Evolutionary conservation across 805 yeast genomes (phyloP).

Genomic region (Debaryomyces hansenii): DNA sequence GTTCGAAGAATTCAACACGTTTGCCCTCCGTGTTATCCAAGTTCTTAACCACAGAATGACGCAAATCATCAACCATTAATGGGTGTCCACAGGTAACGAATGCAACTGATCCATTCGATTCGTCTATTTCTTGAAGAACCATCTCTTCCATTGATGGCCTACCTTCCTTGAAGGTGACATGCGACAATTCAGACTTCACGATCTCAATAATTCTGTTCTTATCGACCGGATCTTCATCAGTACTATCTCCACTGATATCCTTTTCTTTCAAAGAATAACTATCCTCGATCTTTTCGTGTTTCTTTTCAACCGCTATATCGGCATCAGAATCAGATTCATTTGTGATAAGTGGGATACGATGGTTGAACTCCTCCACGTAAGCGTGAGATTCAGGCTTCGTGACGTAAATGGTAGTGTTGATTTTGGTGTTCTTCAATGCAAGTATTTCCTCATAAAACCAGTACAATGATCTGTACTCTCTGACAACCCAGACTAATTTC

Average conservation of each 20-base stretch:
- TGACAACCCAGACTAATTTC: slow-evolving; percentile 63
- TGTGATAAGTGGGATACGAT: slow-evolving; percentile 1
- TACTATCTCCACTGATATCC: slow-evolving; percentile 6
- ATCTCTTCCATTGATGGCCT: slow-evolving; percentile 49
- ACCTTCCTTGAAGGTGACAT: slow-evolving; percentile 41
- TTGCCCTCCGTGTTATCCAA: slow-evolving; percentile 34
- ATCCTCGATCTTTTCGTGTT: not conserved
- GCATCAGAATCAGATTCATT: not conserved
- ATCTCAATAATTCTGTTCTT: slow-evolving; percentile 5
- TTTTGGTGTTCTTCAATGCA: slow-evolving; percentile 19
- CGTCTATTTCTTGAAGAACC: slow-evolving; percentile 35
- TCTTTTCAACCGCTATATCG: not conserved
- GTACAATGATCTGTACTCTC: slow-evolving; percentile 47
- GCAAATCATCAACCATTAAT: slow-evolving; percentile 53
- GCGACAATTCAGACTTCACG: slow-evolving; percentile 22
- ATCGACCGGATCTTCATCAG: slow-evolving; percentile 3
- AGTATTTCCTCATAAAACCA: slow-evolving; percentile 48
- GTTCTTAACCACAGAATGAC: slow-evolving; percentile 47
- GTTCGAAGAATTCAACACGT: slow-evolving; percentile 72
- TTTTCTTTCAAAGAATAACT: slow-evolving; percentile 6
- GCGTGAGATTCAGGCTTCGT: slow-evolving; percentile 20
- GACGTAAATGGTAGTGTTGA: slow-evolving; percentile 27
- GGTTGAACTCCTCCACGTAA: slow-evolving; percentile 2
- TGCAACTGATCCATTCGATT: slow-evolving; percentile 45
- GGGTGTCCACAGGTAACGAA: slow-evolving; percentile 67